A percentile compares a stretch with the other conserved stretches of the same genome.
These are phyloP conservation scores for Trematosphaeria pertusa DNA, from an alignment of 2,329 filamentous ascomycete species.

Conservation along the genomic window DNA sequence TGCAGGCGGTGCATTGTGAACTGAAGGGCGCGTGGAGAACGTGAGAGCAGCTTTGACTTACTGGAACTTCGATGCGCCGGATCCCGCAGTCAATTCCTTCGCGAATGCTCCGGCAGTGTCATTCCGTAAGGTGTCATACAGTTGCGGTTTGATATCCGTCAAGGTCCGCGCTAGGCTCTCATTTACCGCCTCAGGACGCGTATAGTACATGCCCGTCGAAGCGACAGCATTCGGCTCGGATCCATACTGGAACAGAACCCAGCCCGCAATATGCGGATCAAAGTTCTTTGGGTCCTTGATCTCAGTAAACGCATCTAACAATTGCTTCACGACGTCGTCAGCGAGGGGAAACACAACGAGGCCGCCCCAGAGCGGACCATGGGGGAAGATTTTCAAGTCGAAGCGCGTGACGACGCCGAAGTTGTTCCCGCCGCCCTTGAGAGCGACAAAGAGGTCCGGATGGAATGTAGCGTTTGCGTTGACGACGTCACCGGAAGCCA, in stretches of 20 bases:
- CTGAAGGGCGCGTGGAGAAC: too few species aligned
- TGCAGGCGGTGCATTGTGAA: too few species aligned
- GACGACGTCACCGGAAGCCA: constrained; percentile 50
- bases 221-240: constrained; percentile 19
- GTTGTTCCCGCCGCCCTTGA: constrained; percentile 47
- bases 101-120: constrained; percentile 24
- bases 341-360: constrained; percentile 15
- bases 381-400: constrained; percentile 17
- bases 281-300: constrained; percentile 20
- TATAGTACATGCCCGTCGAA: constrained; percentile 29
- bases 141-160: background rate
- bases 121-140: too few species aligned
- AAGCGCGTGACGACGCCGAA: constrained; percentile 38
- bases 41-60: background rate
- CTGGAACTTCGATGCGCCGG: background rate
- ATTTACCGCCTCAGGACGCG: constrained; percentile 17
- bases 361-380: constrained; percentile 26
- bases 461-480: constrained; percentile 48
- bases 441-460: constrained; percentile 47
- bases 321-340: too few species aligned
- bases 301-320: constrained; percentile 28
- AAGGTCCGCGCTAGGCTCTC: background rate
- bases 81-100: constrained; percentile 22
- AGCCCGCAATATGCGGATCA: constrained; percentile 31
- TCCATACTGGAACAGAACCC: constrained; percentile 31